Percentiles rank a stretch among this genome's conserved stretches.
These are phyloP conservation scores for Rugonectria rugulosa DNA, from an alignment of 2,329 filamentous ascomycete species.

Conservation along the genomic window DNA sequence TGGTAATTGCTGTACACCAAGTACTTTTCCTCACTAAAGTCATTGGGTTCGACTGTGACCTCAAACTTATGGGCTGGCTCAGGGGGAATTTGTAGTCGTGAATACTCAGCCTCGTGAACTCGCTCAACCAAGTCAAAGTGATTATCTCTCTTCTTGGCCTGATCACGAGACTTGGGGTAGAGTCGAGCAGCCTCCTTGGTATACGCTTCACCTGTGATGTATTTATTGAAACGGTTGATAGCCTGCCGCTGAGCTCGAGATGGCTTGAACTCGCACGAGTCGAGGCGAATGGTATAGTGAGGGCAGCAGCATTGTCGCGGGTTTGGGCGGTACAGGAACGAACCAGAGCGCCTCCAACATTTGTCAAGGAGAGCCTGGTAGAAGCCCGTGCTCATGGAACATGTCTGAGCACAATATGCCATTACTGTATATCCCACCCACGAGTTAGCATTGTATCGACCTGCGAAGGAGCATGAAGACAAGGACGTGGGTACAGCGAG, in stretches of 20 bases:
- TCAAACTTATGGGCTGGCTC: slow-evolving; percentile 72
- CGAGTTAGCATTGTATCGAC: slow-evolving; percentile 31
- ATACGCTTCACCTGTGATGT: slow-evolving; percentile 74
- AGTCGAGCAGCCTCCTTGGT: slow-evolving; percentile 67
- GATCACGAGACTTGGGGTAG: slow-evolving; percentile 73
- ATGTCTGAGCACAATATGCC: slow-evolving; percentile 74
- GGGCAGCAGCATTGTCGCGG: slow-evolving; percentile 86
- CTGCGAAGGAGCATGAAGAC: slow-evolving; percentile 5
- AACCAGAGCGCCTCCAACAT: slow-evolving; percentile 79
- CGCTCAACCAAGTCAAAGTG: slow-evolving; percentile 72
- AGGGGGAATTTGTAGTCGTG: slow-evolving; percentile 62
- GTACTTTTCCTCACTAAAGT: slow-evolving; percentile 80
- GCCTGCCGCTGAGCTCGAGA: slow-evolving; percentile 77
- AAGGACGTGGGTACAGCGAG: slow-evolving; percentile 3
- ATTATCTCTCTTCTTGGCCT: slow-evolving; percentile 67
- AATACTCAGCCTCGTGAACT: slow-evolving; percentile 73
- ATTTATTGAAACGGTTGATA: slow-evolving; percentile 78
- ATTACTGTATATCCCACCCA: slow-evolving; percentile 61
- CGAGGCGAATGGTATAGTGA: slow-evolving; percentile 84
- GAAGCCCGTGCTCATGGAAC: slow-evolving; percentile 67
- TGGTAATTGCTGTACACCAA: slow-evolving; percentile 79
- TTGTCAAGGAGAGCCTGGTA: slow-evolving; percentile 78
- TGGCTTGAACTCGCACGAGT: slow-evolving; percentile 69
- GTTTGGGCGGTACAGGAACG: slow-evolving; percentile 79
- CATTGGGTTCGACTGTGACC: slow-evolving; percentile 74